phyloP scores from a whole-genome alignment of 2,329 filamentous ascomycete species.

The Colletotrichum coccodes region DNA sequence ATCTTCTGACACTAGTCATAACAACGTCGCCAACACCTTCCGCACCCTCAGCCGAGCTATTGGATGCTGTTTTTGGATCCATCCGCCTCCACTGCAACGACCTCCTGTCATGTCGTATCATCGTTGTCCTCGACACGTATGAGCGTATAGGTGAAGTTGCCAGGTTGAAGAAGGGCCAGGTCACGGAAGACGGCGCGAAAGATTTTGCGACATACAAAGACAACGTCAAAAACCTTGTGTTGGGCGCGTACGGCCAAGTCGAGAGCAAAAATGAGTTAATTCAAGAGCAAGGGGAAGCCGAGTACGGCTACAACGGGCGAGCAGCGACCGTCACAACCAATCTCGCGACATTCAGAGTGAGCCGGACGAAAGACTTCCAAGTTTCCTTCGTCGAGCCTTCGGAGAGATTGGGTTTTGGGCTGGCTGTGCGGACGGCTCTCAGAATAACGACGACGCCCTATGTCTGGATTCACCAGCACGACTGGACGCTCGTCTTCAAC shows the following conservation, averaged over 20 bases:
- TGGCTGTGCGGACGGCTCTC: conserved; percentile 63
- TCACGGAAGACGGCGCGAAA: conserved; percentile 56
- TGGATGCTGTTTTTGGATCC: conserved; percentile 57
- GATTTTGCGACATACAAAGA: conserved; percentile 56
- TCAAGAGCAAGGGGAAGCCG: conserved; percentile 48
- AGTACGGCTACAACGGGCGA: conserved; percentile 54
- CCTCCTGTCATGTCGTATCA: conserved; percentile 54
- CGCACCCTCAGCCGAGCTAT: conserved; percentile 60
- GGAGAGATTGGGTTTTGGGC: conserved; percentile 60
- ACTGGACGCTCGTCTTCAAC: conserved; percentile 59
- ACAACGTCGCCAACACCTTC: conserved; percentile 67
- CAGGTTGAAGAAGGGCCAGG: conserved; percentile 64
- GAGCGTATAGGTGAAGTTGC: conserved; percentile 55
- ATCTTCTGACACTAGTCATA: conserved; percentile 55
- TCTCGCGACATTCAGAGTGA: conserved; percentile 41
- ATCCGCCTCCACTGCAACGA: conserved; percentile 54
- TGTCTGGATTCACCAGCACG: conserved; percentile 68
- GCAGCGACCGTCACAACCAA: neutral
- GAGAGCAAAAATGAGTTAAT: neutral
- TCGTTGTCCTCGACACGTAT: conserved; percentile 64
- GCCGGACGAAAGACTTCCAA: conserved; percentile 44
- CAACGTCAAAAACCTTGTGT: conserved; percentile 55
- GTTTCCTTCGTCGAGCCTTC: conserved; percentile 61
- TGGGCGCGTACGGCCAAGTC: conserved; percentile 39
- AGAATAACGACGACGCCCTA: conserved; percentile 58